A percentile compares a stretch with the other conserved stretches of the same genome.
Conservation (phyloP, 768 basidiomycete genomes). For the Imleria badia region DNA sequence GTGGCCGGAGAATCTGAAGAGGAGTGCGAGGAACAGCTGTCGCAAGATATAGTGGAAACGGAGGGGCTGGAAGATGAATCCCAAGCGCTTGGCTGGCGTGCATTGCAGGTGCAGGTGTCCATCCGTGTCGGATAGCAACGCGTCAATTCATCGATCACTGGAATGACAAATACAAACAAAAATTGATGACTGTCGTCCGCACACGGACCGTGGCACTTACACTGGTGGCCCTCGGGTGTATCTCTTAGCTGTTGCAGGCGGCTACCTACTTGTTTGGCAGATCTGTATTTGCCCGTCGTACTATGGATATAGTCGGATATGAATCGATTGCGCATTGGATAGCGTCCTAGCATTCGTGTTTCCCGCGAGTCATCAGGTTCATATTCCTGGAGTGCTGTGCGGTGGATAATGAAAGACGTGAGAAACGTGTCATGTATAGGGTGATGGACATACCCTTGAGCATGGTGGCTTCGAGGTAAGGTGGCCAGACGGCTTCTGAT, state of each 20-base stretch:
- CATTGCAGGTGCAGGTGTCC: conserved; percentile 21
- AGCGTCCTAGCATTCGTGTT: conserved; percentile 69
- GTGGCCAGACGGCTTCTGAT: conserved; percentile 78
- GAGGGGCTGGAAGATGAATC: conserved; percentile 15
- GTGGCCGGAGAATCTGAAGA: conserved; percentile 16
- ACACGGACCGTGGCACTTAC: conserved; percentile 46
- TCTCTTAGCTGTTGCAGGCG: conserved; percentile 78
- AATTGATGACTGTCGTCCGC: conserved; percentile 27
- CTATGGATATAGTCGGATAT: conserved; percentile 75
- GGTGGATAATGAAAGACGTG: conserved; percentile 18
- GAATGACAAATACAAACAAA: conserved; percentile 34
- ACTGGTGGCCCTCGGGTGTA: conserved; percentile 66
- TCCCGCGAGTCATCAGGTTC: conserved; percentile 72
- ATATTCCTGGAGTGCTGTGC: conserved; percentile 66
- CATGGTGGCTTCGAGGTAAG: conserved; percentile 72
- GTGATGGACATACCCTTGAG: conserved; percentile 56
- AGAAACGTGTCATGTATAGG: conserved; percentile 14
- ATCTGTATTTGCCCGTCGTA: conserved; percentile 67
- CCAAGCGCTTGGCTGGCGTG: conserved; percentile 17
- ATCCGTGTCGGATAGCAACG: conserved; percentile 32
- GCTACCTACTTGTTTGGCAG: conserved; percentile 79
- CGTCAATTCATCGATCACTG: conserved; percentile 36
- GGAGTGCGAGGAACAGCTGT: conserved; percentile 20
- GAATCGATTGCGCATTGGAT: conserved; percentile 78
- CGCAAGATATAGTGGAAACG: conserved; percentile 30